Percentiles rank a stretch among this genome's conserved stretches.
Evolutionary conservation across 176 grass and related monocot genomes (phyloP).

Genomic region (Oryza officinalis): DNA sequence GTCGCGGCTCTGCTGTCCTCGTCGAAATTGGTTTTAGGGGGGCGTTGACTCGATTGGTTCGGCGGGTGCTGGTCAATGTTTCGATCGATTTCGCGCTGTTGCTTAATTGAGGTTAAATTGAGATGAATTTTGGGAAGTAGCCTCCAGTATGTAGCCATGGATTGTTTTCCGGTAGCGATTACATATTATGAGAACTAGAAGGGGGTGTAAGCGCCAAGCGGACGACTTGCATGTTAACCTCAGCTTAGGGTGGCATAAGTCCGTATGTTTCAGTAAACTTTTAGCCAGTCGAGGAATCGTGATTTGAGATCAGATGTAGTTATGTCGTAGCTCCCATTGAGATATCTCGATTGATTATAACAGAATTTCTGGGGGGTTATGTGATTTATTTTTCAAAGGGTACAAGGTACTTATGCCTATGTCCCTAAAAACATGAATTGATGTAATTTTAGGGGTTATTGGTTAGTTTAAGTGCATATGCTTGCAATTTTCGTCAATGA

Average conservation of each 20-base stretch:
- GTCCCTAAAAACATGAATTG: neutral
- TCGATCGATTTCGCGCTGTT: neutral
- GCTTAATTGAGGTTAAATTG: neutral
- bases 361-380: neutral
- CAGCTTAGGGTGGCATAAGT: neutral
- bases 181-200: neutral
- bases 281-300: neutral
- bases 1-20: neutral
- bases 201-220: neutral
- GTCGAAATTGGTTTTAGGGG: neutral
- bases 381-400: neutral
- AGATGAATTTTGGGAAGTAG: neutral
- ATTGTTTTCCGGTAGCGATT: neutral
- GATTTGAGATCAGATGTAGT: neutral
- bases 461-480: neutral
- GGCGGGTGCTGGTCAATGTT: neutral
- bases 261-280: neutral
- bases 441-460: neutral
- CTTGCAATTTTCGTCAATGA: neutral
- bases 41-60: constrained; percentile 38
- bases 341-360: neutral
- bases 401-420: neutral
- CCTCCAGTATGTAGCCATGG: neutral
- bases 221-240: constrained; percentile 15
- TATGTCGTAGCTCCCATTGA: neutral